phyloP scores from a whole-genome alignment of 257 asterid species.

The Przewalskia tangutica region DNA sequence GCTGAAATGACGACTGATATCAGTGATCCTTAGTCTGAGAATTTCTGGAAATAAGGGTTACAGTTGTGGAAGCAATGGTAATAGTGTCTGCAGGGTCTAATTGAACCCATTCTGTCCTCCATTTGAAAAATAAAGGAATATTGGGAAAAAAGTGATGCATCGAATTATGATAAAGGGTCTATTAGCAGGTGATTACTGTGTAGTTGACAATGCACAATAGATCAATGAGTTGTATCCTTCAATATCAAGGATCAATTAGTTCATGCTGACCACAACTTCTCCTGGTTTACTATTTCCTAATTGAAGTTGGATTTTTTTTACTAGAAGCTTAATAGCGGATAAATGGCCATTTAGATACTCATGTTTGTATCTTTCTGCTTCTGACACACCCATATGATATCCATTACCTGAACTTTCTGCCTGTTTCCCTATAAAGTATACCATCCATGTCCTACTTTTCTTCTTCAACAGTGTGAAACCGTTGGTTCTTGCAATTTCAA shows the following conservation, averaged over 20 bases:
- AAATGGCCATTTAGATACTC: neutral
- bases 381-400: neutral
- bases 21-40: neutral
- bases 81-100: neutral
- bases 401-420: neutral
- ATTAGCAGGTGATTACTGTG: neutral
- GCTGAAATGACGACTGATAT: neutral
- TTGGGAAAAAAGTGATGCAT: neutral
- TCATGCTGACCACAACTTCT: neutral
- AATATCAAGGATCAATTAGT: neutral
- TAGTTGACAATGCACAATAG: neutral
- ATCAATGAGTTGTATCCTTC: neutral
- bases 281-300: neutral
- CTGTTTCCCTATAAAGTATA: neutral
- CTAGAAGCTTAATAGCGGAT: neutral
- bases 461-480: neutral
- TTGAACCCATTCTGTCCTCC: neutral
- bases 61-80: neutral
- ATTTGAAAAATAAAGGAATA: neutral
- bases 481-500: neutral
- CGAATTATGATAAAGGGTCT: neutral
- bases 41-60: neutral
- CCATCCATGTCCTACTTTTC: neutral
- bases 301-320: neutral
- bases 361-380: neutral